Conservation (phyloP, 139 green algal genomes). For the Closterium sp. region DNA sequence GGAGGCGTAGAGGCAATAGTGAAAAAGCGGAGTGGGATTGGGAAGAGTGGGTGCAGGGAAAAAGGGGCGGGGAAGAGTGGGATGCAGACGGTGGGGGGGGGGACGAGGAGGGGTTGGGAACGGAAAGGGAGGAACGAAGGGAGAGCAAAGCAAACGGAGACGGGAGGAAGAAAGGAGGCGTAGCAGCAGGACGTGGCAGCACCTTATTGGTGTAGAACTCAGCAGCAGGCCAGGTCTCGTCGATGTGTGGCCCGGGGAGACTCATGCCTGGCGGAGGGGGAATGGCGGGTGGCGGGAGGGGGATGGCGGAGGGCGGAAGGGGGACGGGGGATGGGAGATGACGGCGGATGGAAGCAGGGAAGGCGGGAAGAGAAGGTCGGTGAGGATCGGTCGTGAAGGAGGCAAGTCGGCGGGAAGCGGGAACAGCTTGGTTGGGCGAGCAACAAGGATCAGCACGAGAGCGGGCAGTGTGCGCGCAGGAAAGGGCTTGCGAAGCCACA, state of each 20-base stretch:
- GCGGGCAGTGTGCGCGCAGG: no score
- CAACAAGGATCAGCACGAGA: no score
- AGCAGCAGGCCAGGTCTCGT: conserved; percentile 72
- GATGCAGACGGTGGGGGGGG: no score
- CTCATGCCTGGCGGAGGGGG: conserved; percentile 55
- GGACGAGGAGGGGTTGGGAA: not conserved
- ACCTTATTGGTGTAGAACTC: conserved; percentile 92
- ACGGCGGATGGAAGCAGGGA: not conserved
- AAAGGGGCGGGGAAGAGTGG: no score
- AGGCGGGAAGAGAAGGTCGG: not conserved
- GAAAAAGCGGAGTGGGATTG: not conserved
- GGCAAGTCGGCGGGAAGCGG: not conserved
- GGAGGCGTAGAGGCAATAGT: no score
- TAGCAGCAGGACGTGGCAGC: not conserved
- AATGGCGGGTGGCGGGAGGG: not conserved
- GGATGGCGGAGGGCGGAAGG: not conserved
- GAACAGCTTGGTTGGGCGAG: no score
- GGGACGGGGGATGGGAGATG: no score
- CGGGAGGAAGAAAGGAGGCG: not conserved
- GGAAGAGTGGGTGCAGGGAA: not conserved
- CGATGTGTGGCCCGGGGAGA: conserved; percentile 71
- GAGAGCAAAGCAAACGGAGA: not conserved
- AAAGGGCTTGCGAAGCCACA: no score
- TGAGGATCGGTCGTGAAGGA: not conserved
- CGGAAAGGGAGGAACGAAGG: not conserved